Conservation (phyloP, 768 basidiomycete species). For the Lactarius sanguifluus region DNA sequence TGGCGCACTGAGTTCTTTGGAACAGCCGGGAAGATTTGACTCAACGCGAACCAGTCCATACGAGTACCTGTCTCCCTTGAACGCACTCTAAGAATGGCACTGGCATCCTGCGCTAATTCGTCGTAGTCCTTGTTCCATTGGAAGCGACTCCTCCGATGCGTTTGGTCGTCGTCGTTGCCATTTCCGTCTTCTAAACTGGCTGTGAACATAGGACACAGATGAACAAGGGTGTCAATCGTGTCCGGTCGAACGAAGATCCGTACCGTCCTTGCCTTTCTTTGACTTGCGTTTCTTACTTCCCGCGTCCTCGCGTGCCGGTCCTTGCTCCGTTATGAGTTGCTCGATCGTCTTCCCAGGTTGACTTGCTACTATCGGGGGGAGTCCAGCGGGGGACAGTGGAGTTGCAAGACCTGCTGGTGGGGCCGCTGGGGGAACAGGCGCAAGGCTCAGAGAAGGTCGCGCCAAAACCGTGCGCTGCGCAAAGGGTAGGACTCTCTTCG, state of each 20-base stretch:
- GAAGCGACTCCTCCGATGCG: slow-evolving; percentile 56
- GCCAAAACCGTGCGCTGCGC: slow-evolving; percentile 28
- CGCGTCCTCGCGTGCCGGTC: slow-evolving; percentile 41
- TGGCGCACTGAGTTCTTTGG: slow-evolving; percentile 70
- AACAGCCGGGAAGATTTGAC: slow-evolving; percentile 79
- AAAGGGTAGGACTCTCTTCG: slow-evolving; percentile 46
- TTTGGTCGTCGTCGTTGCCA: slow-evolving; percentile 30
- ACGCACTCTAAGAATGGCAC: slow-evolving; percentile 77
- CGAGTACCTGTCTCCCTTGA: slow-evolving; percentile 54
- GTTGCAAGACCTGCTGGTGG: slow-evolving; percentile 10
- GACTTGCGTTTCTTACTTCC: slow-evolving; percentile 40
- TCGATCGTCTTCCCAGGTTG: slow-evolving; percentile 53
- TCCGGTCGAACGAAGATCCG: not conserved
- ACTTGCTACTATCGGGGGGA: slow-evolving; percentile 44
- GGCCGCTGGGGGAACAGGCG: slow-evolving; percentile 2
- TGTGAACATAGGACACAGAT: not conserved
- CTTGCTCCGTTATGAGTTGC: slow-evolving; percentile 52
- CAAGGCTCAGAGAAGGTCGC: slow-evolving; percentile 6
- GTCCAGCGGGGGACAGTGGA: slow-evolving; percentile 29
- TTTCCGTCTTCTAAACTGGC: slow-evolving; percentile 1
- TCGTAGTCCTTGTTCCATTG: slow-evolving; percentile 87
- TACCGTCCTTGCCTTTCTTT: slow-evolving; percentile 34
- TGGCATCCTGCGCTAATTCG: slow-evolving; percentile 83
- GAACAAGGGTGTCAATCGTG: not conserved
- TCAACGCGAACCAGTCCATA: slow-evolving; percentile 70